Conservation (phyloP, 2,329 filamentous ascomycete genomes). For the Trichoderma lentiforme region DNA sequence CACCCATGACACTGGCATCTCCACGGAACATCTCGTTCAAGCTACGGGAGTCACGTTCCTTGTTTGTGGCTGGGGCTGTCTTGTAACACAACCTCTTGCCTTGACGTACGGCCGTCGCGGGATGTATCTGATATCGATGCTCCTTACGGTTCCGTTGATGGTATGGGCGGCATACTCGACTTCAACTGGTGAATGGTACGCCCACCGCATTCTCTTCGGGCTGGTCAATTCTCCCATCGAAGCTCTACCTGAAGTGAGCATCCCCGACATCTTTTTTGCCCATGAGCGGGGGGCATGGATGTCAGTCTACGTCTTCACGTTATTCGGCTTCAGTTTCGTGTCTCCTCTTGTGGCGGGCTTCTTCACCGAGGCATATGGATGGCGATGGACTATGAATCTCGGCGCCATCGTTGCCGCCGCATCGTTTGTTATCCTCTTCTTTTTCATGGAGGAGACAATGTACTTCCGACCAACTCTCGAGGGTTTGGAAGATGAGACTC, state of each 20-base stretch:
- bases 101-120: not conserved
- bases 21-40: not conserved
- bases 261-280: conserved; percentile 40
- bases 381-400: conserved; percentile 47
- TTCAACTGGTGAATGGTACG: not conserved
- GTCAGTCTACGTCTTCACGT: conserved; percentile 41
- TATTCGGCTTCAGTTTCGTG: conserved; percentile 44
- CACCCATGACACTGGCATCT: not conserved
- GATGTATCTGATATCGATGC: not conserved
- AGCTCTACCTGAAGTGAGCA: conserved; percentile 30
- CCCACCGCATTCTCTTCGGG: not conserved
- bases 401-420: conserved; percentile 51
- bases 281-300: conserved; percentile 43
- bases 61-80: not conserved
- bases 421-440: conserved; percentile 53
- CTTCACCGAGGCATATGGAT: conserved; percentile 46
- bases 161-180: not conserved
- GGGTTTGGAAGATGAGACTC: not conserved
- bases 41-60: not conserved
- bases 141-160: not conserved
- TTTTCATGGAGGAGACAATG: conserved; percentile 61
- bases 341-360: conserved; percentile 49
- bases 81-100: not conserved
- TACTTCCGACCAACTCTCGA: conserved; percentile 29
- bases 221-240: conserved; percentile 30